A percentile compares a stretch with the other conserved stretches of the same genome.
Evolutionary conservation across 2,329 filamentous ascomycete species (phyloP).

Genomic region (Pseudocercospora pini-densiflorae): DNA sequence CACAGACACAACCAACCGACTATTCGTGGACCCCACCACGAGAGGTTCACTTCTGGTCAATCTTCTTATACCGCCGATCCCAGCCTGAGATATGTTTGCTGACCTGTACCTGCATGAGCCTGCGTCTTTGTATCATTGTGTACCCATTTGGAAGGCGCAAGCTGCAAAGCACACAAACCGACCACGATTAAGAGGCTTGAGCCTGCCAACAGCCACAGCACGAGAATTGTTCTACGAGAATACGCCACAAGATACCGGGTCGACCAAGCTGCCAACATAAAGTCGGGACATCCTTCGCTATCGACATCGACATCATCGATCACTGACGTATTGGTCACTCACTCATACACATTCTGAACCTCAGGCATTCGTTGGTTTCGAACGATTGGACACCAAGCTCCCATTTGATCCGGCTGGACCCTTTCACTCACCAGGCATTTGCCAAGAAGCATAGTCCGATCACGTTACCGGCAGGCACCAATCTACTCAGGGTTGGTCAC

Average conservation of each 20-base stretch:
- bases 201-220: background rate
- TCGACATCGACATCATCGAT: background rate
- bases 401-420: background rate
- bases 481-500: background rate
- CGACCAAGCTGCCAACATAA: background rate
- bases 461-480: constrained; percentile 12
- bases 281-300: background rate
- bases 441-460: constrained; percentile 6
- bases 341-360: background rate
- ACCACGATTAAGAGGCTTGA: background rate
- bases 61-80: constrained; percentile 1
- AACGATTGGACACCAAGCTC: background rate
- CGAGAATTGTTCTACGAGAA: background rate
- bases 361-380: background rate
- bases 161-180: background rate
- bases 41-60: background rate
- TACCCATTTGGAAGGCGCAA: background rate
- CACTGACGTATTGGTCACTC: constrained; percentile 1
- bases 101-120: constrained; percentile 5
- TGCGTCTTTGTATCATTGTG: constrained; percentile 2
- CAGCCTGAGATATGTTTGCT: background rate
- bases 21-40: constrained; percentile 1
- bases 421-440: constrained; percentile 12
- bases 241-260: background rate
- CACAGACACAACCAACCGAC: background rate